Evolutionary conservation across 2,329 filamentous ascomycete genomes (phyloP).

Genomic region (Xylaria sp.): DNA sequence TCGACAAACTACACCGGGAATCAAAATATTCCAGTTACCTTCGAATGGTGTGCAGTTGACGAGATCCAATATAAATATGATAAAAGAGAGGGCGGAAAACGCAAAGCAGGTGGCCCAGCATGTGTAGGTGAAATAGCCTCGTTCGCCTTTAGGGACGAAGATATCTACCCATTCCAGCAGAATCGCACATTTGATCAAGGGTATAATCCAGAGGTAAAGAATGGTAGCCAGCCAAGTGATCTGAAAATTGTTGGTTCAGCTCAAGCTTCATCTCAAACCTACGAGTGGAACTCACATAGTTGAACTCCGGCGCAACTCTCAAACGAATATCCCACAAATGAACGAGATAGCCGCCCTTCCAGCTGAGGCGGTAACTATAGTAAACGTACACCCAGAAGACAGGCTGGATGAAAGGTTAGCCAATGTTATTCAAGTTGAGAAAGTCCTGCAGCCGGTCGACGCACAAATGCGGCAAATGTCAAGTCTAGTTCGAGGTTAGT

Average conservation of each 20-base stretch:
- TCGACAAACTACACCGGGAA: slow-evolving; percentile 24
- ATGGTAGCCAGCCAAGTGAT: slow-evolving; percentile 22
- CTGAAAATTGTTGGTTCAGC: not conserved
- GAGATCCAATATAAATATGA: slow-evolving; percentile 30
- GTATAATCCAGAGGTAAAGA: slow-evolving; percentile 27
- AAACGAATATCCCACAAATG: slow-evolving; percentile 32
- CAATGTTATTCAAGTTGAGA: not conserved
- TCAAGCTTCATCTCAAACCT: not conserved
- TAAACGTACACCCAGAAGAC: slow-evolving; percentile 30
- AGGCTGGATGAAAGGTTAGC: slow-evolving; percentile 14
- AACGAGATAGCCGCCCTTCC: slow-evolving; percentile 32
- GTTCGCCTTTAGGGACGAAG: slow-evolving; percentile 27
- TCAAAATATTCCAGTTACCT: slow-evolving; percentile 27
- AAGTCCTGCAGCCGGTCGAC: not conserved
- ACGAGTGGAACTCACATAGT: slow-evolving; percentile 17
- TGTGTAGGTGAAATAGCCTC: slow-evolving; percentile 26
- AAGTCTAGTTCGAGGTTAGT: slow-evolving; percentile 5
- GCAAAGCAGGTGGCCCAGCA: slow-evolving; percentile 11
- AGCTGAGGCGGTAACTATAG: slow-evolving; percentile 27
- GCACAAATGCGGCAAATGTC: slow-evolving; percentile 17
- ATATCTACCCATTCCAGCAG: slow-evolving; percentile 31
- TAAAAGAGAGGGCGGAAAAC: slow-evolving; percentile 21
- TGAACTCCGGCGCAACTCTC: slow-evolving; percentile 15
- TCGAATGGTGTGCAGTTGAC: slow-evolving; percentile 35
- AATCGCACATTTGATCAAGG: slow-evolving; percentile 34